Evolutionary conservation across 495 filamentous ascomycete genomes (phyloP).

Genomic region (Bacidia gigantensis): DNA sequence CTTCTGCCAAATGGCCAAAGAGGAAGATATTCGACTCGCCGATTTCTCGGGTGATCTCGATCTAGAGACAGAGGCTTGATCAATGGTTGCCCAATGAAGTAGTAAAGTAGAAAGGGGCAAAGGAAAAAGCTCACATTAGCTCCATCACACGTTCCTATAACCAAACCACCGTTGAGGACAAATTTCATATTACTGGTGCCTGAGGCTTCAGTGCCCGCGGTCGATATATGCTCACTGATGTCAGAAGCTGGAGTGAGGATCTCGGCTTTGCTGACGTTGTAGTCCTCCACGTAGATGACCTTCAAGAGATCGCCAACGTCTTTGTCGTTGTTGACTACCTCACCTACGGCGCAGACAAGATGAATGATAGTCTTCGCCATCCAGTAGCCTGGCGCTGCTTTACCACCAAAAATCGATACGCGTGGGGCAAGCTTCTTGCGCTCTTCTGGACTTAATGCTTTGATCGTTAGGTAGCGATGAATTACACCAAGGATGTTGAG

Average conservation of each 20-base stretch:
- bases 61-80: too few relatives aligned
- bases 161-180: slow-evolving; percentile 87
- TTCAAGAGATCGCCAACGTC: slow-evolving; percentile 91
- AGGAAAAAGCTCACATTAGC: slow-evolving; percentile 60
- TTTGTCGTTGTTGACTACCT: slow-evolving; percentile 81
- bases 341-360: slow-evolving; percentile 81
- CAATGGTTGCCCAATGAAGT: slow-evolving; percentile 2
- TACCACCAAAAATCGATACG: slow-evolving; percentile 94
- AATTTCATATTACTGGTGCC: slow-evolving; percentile 93
- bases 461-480: slow-evolving; percentile 82
- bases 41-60: slow-evolving; percentile 96
- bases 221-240: slow-evolving; percentile 97
- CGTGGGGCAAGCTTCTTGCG: slow-evolving; percentile 81
- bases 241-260: slow-evolving; percentile 91
- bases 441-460: slow-evolving; percentile 68
- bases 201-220: slow-evolving; percentile 76
- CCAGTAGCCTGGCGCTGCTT: slow-evolving; percentile 97
- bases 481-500: slow-evolving; percentile 98
- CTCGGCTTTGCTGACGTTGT: slow-evolving; percentile 98
- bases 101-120: background rate
- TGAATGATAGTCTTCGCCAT: slow-evolving; percentile 99
- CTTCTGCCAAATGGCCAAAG: slow-evolving; percentile 90
- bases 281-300: slow-evolving; percentile 94
- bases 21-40: slow-evolving; percentile 96
- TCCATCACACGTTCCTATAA: slow-evolving; percentile 95